These are phyloP conservation scores for Sporormia fimetaria DNA, from an alignment of 495 filamentous ascomycete species.

Conservation along the genomic window DNA sequence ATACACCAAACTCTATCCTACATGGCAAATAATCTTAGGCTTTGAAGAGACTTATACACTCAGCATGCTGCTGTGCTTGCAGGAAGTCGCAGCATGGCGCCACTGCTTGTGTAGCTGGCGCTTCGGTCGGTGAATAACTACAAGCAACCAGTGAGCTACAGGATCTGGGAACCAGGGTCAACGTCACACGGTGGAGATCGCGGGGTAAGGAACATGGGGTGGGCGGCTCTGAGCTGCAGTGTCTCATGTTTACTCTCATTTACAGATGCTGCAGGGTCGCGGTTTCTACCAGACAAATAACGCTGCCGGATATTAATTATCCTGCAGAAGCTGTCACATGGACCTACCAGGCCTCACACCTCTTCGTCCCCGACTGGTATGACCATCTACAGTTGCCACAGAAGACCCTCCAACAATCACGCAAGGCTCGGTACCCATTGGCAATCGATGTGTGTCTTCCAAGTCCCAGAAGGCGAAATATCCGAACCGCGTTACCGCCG, in stretches of 20 bases:
- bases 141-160: too few relatives aligned
- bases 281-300: constrained; percentile 17
- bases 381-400: constrained; percentile 1
- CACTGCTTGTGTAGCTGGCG: too few relatives aligned
- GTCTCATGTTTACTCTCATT: constrained; percentile 24
- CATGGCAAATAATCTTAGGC: too few relatives aligned
- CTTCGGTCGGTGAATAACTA: too few relatives aligned
- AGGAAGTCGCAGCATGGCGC: too few relatives aligned
- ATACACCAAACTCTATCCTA: too few relatives aligned
- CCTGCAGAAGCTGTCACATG: background rate
- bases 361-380: constrained; percentile 2
- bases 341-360: background rate
- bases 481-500: constrained; percentile 12
- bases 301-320: constrained; percentile 6
- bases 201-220: constrained; percentile 21
- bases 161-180: constrained; percentile 16
- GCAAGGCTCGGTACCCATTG: too few relatives aligned
- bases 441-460: too few relatives aligned
- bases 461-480: too few relatives aligned
- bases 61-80: too few relatives aligned
- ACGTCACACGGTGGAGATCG: constrained; percentile 15
- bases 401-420: background rate
- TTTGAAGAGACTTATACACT: too few relatives aligned
- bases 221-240: constrained; percentile 1
- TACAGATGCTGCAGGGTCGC: constrained; percentile 12